Evolutionary conservation across 1,139 yeast species (phyloP).

Genomic region (Komagataea norvegica): DNA sequence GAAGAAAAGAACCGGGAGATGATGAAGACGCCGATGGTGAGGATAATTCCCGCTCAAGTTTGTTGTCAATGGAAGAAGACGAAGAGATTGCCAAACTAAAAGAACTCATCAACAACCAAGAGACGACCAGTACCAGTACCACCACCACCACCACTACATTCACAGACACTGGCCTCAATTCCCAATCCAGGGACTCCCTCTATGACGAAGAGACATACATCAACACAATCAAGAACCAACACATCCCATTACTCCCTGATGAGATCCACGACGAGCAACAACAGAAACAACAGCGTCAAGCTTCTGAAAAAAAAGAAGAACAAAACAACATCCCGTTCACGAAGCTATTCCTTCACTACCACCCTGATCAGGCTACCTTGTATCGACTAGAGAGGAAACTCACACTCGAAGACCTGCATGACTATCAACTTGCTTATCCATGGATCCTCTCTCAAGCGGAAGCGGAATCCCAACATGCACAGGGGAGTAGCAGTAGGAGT

Average conservation of each 20-base stretch:
- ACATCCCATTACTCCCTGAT: slow-evolving; percentile 1
- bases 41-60: not conserved
- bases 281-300: not conserved
- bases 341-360: slow-evolving; percentile 1
- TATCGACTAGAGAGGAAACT: slow-evolving; percentile 5
- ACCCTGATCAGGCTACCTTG: slow-evolving; percentile 6
- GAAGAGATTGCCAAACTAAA: slow-evolving; percentile 3
- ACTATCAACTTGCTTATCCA: slow-evolving; percentile 7
- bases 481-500: too few relatives aligned
- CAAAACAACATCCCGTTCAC: slow-evolving; percentile 4
- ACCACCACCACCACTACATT: not conserved
- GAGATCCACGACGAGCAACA: not conserved
- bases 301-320: not conserved
- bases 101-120: slow-evolving; percentile 5
- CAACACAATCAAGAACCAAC: slow-evolving; percentile 12
- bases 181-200: not conserved
- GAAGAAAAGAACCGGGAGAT: not conserved
- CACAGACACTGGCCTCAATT: not conserved
- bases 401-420: not conserved
- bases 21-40: not conserved
- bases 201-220: slow-evolving; percentile 10
- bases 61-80: slow-evolving; percentile 4
- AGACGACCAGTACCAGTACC: slow-evolving; percentile 1
- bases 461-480: slow-evolving; percentile 1
- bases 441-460: slow-evolving; percentile 11